phyloP scores from a whole-genome alignment of 108 stramenopile genomes.

The Licmophora abbreviata region DNA sequence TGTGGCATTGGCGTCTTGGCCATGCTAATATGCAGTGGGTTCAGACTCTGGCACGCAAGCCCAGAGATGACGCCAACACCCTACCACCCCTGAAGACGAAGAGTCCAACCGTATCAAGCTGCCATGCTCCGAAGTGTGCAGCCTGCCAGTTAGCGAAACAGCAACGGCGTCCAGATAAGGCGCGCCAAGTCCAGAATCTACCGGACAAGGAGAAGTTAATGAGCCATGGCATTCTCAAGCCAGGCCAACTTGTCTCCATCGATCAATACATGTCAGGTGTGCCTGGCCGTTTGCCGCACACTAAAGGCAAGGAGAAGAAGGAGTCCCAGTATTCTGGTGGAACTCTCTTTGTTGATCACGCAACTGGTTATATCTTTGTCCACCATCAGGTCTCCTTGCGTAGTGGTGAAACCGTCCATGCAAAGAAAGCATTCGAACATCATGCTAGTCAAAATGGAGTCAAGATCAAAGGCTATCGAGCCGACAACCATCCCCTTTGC shows the following conservation, averaged over 20 bases:
- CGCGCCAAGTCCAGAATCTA: not conserved
- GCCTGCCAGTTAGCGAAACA: constrained; percentile 21
- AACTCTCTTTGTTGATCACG: constrained; percentile 14
- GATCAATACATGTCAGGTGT: constrained; percentile 28
- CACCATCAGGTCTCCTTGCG: constrained; percentile 8
- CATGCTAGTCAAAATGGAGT: constrained; percentile 3
- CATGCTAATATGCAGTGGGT: constrained; percentile 17
- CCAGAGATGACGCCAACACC: not conserved
- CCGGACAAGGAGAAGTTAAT: not conserved
- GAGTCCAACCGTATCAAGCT: not conserved
- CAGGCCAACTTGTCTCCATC: constrained; percentile 25
- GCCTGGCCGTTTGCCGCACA: constrained; percentile 13
- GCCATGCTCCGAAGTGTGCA: constrained; percentile 9
- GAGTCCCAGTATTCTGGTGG: constrained; percentile 6
- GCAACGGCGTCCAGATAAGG: constrained; percentile 3
- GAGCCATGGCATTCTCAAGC: constrained; percentile 7
- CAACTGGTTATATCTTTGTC: constrained; percentile 2
- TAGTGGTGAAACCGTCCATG: constrained; percentile 11
- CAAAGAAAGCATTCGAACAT: constrained; percentile 15
- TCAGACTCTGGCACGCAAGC: not conserved
- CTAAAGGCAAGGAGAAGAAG: constrained; percentile 15
- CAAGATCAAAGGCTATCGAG: constrained; percentile 13
- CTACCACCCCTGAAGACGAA: not conserved
- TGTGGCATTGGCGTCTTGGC: constrained; percentile 21
- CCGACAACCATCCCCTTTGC: constrained; percentile 24